These are phyloP conservation scores for Sugiyamaella qingdaonensis DNA, from an alignment of 805 yeast genomes.

Conservation along the genomic window DNA sequence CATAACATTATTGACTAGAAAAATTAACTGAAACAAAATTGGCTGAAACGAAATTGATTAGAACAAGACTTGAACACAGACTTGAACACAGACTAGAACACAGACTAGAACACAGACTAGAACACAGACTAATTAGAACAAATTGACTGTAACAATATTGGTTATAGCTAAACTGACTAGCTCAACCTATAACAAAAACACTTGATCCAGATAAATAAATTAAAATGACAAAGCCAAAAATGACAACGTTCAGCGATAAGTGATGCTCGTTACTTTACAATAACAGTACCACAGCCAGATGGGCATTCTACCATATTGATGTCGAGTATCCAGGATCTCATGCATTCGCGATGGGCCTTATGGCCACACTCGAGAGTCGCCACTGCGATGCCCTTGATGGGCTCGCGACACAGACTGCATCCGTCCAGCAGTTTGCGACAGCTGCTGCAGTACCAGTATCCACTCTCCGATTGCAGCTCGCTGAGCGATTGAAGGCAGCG, in stretches of 20 bases:
- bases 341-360: constrained; percentile 76
- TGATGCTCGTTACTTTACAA: neutral
- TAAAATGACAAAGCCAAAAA: neutral
- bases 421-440: constrained; percentile 58
- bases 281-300: constrained; percentile 51
- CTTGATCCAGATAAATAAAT: neutral
- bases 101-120: too few relatives aligned
- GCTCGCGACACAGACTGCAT: constrained; percentile 76
- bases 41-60: too few relatives aligned
- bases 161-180: too few relatives aligned
- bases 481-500: constrained; percentile 32
- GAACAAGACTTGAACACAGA: too few relatives aligned
- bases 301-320: constrained; percentile 72
- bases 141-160: too few relatives aligned
- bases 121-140: too few relatives aligned
- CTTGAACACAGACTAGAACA: too few relatives aligned
- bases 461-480: constrained; percentile 32
- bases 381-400: constrained; percentile 67
- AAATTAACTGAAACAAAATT: too few relatives aligned
- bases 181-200: too few relatives aligned
- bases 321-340: constrained; percentile 69
- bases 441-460: constrained; percentile 80
- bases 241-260: neutral
- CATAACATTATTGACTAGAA: neutral
- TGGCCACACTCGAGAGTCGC: constrained; percentile 74